These are phyloP conservation scores for Kalmusia sp. DNA, from an alignment of 2,329 filamentous ascomycete species.

Conservation along the genomic window DNA sequence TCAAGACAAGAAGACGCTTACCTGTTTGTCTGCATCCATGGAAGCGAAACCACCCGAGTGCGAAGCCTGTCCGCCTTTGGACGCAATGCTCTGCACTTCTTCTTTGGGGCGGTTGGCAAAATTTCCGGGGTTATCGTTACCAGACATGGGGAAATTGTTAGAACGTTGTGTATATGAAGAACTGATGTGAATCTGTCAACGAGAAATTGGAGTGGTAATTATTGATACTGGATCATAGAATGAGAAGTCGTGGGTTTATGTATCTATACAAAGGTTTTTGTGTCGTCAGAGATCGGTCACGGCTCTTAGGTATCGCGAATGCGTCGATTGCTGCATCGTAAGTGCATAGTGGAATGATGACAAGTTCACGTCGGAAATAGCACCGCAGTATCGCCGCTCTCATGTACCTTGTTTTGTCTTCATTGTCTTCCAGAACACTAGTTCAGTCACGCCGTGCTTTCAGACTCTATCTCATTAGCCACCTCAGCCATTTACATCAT, in stretches of 20 bases:
- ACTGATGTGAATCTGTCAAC: background rate
- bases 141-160: constrained; percentile 17
- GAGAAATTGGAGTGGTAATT: background rate
- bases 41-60: constrained; percentile 46
- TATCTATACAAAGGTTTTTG: background rate
- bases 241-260: background rate
- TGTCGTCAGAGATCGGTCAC: constrained; percentile 2
- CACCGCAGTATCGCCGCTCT: background rate
- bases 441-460: no score
- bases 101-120: constrained; percentile 59
- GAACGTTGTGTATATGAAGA: background rate
- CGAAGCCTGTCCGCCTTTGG: constrained; percentile 52
- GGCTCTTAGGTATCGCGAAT: background rate
- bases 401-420: background rate
- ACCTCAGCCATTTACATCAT: constrained; percentile 2
- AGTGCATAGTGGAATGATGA: background rate
- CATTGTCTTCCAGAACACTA: no score
- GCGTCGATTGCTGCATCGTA: background rate
- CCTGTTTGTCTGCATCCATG: constrained; percentile 45
- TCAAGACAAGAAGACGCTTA: constrained; percentile 2
- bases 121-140: constrained; percentile 57
- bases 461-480: no score
- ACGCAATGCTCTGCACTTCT: constrained; percentile 53
- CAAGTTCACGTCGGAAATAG: background rate
- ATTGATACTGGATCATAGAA: background rate